These are phyloP conservation scores for Talaromyces sp. DNA, from an alignment of 2,329 filamentous ascomycete genomes.

Conservation along the genomic window DNA sequence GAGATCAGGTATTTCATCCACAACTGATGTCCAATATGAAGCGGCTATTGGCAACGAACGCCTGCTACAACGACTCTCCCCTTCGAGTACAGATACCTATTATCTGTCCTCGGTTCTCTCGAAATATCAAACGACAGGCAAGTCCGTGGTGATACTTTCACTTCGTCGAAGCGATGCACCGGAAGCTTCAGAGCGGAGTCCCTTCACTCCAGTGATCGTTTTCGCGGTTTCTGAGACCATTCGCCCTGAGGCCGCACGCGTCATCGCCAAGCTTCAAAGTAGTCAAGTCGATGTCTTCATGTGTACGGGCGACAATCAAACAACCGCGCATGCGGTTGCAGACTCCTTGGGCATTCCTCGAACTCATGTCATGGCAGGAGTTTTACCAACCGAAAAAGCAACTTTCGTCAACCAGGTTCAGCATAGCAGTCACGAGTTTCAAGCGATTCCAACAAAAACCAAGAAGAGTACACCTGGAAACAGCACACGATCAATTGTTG, in stretches of 20 bases:
- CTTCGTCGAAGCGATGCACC: conserved; percentile 25
- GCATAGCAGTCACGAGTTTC: not conserved
- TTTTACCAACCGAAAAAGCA: conserved; percentile 78
- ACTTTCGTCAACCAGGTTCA: conserved; percentile 41
- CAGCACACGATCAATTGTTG: conserved; percentile 52
- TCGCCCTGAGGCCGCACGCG: conserved; percentile 64
- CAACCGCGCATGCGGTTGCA: conserved; percentile 76
- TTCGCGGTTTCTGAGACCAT: conserved; percentile 80
- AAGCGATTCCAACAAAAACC: not conserved
- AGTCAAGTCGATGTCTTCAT: conserved; percentile 77
- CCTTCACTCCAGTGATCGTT: conserved; percentile 54
- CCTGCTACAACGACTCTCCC: conserved; percentile 39
- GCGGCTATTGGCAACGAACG: conserved; percentile 57
- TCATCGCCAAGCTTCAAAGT: conserved; percentile 62
- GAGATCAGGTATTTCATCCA: conserved; percentile 3
- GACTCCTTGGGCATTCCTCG: conserved; percentile 68
- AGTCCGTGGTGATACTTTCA: conserved; percentile 45
- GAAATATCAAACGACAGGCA: conserved; percentile 40
- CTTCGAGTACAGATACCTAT: conserved; percentile 28
- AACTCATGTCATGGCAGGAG: conserved; percentile 77
- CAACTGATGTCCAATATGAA: conserved; percentile 34
- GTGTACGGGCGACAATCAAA: conserved; percentile 86
- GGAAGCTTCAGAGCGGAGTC: conserved; percentile 16
- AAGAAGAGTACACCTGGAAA: conserved; percentile 15
- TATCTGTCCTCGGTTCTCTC: conserved; percentile 35